These are phyloP conservation scores for Magnolia officinalis DNA, from an alignment of 164 flowering plant species.

Conservation along the genomic window DNA sequence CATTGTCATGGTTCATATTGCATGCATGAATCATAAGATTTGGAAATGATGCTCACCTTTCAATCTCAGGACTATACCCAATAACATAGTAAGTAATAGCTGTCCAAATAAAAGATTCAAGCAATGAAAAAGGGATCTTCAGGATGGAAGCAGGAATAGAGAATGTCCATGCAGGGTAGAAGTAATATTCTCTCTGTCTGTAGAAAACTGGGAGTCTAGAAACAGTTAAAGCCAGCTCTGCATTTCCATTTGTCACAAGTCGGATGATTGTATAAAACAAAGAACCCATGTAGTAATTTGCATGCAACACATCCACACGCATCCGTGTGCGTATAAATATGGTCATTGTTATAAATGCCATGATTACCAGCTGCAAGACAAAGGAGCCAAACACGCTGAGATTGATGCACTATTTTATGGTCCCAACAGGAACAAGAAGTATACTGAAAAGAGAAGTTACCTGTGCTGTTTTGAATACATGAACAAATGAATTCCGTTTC, in stretches of 20 bases:
- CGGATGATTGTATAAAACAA: constrained; percentile 35
- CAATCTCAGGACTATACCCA: constrained; percentile 58
- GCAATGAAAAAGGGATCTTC: constrained; percentile 52
- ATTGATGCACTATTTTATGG: too few relatives aligned
- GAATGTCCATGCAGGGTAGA: constrained; percentile 69
- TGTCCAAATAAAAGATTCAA: constrained; percentile 56
- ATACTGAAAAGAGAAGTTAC: constrained; percentile 11
- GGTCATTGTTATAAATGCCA: constrained; percentile 46
- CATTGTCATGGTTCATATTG: not conserved
- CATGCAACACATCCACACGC: constrained; percentile 30
- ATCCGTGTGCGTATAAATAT: constrained; percentile 37
- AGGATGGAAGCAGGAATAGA: constrained; percentile 47
- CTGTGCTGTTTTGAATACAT: constrained; percentile 45
- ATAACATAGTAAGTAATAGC: constrained; percentile 55
- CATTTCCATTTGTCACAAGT: constrained; percentile 34
- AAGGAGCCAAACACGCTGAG: not conserved
- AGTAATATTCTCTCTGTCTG: constrained; percentile 47
- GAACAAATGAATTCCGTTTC: constrained; percentile 57
- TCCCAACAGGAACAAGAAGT: too few relatives aligned
- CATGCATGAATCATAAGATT: not conserved
- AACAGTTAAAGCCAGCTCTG: constrained; percentile 49
- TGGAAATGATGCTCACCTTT: constrained; percentile 29
- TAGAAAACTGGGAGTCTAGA: constrained; percentile 47
- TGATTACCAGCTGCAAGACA: constrained; percentile 40
- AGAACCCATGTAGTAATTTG: constrained; percentile 45